A percentile compares a stretch with the other conserved stretches of the same genome.
phyloP scores from a whole-genome alignment of 352 stramenopile genomes.

The Blastocystis hominis region DNA sequence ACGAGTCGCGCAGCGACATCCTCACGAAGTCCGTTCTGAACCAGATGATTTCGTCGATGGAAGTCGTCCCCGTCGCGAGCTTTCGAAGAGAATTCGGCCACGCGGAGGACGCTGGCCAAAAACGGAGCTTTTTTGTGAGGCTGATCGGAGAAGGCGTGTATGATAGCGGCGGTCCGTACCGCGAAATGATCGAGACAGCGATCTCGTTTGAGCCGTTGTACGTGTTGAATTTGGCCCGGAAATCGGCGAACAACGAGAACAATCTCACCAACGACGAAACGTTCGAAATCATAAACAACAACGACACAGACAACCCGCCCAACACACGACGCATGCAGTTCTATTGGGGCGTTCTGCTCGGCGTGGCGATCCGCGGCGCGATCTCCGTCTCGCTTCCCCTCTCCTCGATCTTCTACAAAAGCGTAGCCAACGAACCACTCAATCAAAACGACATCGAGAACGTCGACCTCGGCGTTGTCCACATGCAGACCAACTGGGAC shows the following conservation, averaged over 20 bases:
- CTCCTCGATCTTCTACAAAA: not conserved
- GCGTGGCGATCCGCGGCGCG: not conserved
- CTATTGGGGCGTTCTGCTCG: conserved; percentile 47
- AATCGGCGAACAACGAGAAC: not conserved
- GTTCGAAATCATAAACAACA: not conserved
- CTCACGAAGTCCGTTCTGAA: not conserved
- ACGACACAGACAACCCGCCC: not conserved
- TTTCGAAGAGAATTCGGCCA: conserved; percentile 42
- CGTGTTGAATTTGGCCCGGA: not conserved
- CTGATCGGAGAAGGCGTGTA: conserved; percentile 49
- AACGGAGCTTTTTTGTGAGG: conserved; percentile 49
- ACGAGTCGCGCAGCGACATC: not conserved
- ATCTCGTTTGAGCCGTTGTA: not conserved
- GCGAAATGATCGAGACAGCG: conserved; percentile 37
- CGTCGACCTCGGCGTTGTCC: not conserved
- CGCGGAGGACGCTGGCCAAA: conserved; percentile 53
- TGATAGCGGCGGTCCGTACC: conserved; percentile 48
- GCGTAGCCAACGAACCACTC: not conserved
- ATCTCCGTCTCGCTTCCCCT: conserved; percentile 15
- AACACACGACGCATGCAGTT: not conserved
- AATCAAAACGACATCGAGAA: not conserved
- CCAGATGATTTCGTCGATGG: conserved; percentile 10
- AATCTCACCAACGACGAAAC: not conserved
- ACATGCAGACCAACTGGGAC: not conserved
- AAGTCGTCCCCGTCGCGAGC: not conserved